These are phyloP conservation scores for Leccinellum luteum DNA, from an alignment of 768 basidiomycete species.

Conservation along the genomic window DNA sequence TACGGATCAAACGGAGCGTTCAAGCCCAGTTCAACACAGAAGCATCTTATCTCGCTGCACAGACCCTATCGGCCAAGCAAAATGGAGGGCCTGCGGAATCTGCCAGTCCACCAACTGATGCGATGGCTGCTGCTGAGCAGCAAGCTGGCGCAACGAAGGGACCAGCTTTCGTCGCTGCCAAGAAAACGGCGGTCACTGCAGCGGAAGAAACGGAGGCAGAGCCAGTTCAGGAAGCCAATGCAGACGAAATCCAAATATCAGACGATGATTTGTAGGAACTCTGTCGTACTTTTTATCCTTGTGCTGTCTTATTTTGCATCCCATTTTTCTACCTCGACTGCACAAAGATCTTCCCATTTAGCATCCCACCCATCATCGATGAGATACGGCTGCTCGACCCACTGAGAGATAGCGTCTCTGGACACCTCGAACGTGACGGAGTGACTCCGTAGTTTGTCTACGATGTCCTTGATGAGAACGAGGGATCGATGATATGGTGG, in stretches of 20 bases:
- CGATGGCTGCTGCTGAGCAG: conserved; percentile 85
- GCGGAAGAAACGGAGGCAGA: conserved; percentile 39
- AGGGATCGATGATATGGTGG: conserved; percentile 68
- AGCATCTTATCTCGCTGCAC: conserved; percentile 87
- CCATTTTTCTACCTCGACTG: conserved; percentile 76
- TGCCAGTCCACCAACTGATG: conserved; percentile 50
- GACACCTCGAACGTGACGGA: conserved; percentile 69
- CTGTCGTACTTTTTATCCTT: conserved; percentile 15
- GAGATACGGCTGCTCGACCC: conserved; percentile 69
- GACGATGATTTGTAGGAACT: conserved; percentile 62
- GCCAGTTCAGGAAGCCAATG: conserved; percentile 45
- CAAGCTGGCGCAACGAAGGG: conserved; percentile 56
- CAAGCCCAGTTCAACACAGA: conserved; percentile 99
- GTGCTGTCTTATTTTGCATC: conserved; percentile 31
- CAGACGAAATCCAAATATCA: conserved; percentile 85
- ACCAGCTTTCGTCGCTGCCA: conserved; percentile 78
- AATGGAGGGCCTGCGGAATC: conserved; percentile 48
- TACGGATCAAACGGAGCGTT: conserved; percentile 95
- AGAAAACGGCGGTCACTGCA: conserved; percentile 43
- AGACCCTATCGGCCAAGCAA: conserved; percentile 71
- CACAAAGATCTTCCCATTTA: conserved; percentile 77
- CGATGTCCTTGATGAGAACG: conserved; percentile 50
- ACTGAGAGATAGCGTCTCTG: conserved; percentile 56
- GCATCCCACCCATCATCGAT: conserved; percentile 67
- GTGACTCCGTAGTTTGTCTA: conserved; percentile 59